phyloP scores from a whole-genome alignment of 2,329 filamentous ascomycete species.

The Xylaria sp. region DNA sequence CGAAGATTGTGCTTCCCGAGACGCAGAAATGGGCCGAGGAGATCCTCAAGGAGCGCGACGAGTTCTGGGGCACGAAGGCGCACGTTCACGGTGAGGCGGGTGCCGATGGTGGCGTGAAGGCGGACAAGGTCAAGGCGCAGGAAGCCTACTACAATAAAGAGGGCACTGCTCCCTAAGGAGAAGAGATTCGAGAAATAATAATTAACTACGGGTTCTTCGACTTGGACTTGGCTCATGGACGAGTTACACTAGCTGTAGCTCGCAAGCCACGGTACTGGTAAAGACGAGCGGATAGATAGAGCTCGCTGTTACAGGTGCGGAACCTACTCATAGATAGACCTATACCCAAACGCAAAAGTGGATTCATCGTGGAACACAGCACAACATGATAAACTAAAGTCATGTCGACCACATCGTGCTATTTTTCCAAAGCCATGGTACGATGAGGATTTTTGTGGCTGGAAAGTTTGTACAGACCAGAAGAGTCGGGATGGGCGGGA shows the following conservation, averaged over 20 bases:
- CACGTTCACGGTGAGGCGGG: conserved; percentile 55
- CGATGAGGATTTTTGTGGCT: not conserved
- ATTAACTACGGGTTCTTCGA: not conserved
- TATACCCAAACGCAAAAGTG: conserved; percentile 11
- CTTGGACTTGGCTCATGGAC: not conserved
- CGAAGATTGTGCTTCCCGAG: conserved; percentile 75
- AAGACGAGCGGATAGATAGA: not conserved
- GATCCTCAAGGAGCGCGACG: conserved; percentile 75
- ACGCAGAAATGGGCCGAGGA: conserved; percentile 80
- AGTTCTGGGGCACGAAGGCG: conserved; percentile 67
- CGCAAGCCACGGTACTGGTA: not conserved
- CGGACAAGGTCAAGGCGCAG: conserved; percentile 48
- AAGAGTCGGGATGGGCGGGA: not conserved
- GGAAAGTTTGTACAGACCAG: not conserved
- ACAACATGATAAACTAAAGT: too few relatives aligned
- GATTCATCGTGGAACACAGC: too few relatives aligned
- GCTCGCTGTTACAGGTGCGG: not conserved
- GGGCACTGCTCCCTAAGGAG: conserved; percentile 13
- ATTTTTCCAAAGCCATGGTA: too few relatives aligned
- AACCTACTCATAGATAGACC: conserved; percentile 8
- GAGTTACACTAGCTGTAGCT: not conserved
- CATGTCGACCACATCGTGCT: too few relatives aligned
- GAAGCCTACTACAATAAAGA: conserved; percentile 55
- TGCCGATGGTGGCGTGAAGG: conserved; percentile 46
- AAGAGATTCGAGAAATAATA: not conserved